Base-by-base conservation (phyloP, 805 yeast species). In the Lipomyces sp. region DNA sequence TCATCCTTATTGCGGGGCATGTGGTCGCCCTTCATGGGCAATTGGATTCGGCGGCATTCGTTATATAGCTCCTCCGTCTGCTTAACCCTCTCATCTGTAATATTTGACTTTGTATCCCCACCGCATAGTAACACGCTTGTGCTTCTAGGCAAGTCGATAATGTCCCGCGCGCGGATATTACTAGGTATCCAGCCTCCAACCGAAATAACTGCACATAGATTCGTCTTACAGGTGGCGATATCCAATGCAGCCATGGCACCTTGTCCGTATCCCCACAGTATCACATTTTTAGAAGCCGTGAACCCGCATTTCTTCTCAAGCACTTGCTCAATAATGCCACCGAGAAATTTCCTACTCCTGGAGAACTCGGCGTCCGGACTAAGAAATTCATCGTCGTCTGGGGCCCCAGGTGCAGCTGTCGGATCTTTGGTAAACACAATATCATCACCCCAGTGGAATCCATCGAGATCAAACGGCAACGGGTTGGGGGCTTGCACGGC, bases 401-500 rank as follows among this genome's bases (percentile, higher is more conserved):
- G 24, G 2, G 37, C n/a, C 11, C 58, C 59, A 18, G 60, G n/a
- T 11, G 60, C 24, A 30, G 39, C 39, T 11, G 53, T 24, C 15
- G 65, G 69, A 45, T 67, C 64, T 13, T 39, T 53, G 18, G 63
- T 24, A 50, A 69, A 69, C 7, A 60, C 71, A n/a, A 69, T 60
- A 34, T 69, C 72, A 24, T 69, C 65, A 51, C 72, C 69, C 72
- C 72, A 69, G 42, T 69, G 72, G 24, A 29, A 68, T 3, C 72
- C 72, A 11, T 70, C 71, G 4, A 69, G 58, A 8, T 66, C 72
- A 18, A 69, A 69, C 18, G 72, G 72, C 71, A 69, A 65, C 15
- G 69, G 69, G 18, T 10, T 62, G 7, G 72, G 70, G 5, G 68
- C 72, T 34, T 69, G 70, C 7, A 69, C 53, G 10, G 66, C 72